Evolutionary conservation across 1,139 yeast genomes (phyloP).

Genomic region (Kodamaea derodonti): DNA sequence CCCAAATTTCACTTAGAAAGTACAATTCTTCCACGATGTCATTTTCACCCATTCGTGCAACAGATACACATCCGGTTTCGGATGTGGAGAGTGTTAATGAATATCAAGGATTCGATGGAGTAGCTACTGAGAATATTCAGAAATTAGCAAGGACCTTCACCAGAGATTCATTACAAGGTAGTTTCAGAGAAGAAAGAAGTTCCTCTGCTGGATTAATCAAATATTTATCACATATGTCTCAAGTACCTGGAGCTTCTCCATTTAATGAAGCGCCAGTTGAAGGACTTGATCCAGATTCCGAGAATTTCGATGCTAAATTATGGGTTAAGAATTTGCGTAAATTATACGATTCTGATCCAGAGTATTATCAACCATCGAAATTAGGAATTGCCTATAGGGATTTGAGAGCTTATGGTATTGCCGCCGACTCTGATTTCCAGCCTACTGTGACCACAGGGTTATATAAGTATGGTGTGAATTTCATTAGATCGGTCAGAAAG

Average conservation of each 20-base stretch:
- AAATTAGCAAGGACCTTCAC: conserved; percentile 60
- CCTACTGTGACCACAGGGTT: conserved; percentile 59
- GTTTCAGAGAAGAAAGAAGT: conserved; percentile 1
- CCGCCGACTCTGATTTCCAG: conserved; percentile 78
- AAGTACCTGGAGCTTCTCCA: conserved; percentile 48
- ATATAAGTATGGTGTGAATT: conserved; percentile 15
- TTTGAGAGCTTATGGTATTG: conserved; percentile 69
- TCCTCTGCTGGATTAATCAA: conserved; percentile 19
- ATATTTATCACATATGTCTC: conserved; percentile 47
- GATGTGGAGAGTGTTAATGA: conserved; percentile 22
- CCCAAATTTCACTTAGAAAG: too few species aligned
- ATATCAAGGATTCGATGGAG: conserved; percentile 37
- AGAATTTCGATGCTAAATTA: conserved; percentile 55
- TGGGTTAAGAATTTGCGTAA: conserved; percentile 74
- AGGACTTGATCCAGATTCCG: conserved; percentile 36
- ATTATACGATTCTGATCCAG: conserved; percentile 54
- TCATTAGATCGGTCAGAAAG: conserved; percentile 16
- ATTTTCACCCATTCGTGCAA: neutral
- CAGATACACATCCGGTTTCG: neutral
- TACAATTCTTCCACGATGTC: too few species aligned
- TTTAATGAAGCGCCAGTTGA: conserved; percentile 16
- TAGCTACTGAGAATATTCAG: conserved; percentile 36
- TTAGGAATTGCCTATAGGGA: conserved; percentile 69
- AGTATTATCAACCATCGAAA: conserved; percentile 57
- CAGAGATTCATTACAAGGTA: conserved; percentile 11